Evolutionary conservation across 768 basidiomycete genomes (phyloP), one percentile per base, ranked within the genome.

Genomic region (Goffeauzyma gilvescens): DNA sequence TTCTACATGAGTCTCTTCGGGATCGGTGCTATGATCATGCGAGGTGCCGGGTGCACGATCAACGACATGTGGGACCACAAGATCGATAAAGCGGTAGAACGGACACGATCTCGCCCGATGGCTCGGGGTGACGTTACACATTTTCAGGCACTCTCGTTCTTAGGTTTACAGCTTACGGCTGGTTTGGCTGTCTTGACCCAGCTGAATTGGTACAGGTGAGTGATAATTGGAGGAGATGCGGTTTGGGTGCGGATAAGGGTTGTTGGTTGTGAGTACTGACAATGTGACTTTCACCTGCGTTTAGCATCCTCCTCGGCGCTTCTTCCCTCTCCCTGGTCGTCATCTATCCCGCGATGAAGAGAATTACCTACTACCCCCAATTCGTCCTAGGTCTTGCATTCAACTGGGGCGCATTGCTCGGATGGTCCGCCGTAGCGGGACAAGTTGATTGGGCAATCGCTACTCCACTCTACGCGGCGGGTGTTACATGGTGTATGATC

Each of bases 1-100:
- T 76, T 73, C 14, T 90, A 86, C 57, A 68, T 84, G 35, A 66
- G 74, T 25, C 67, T 96, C 1, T 96, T 96, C 56, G 89, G 84
- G 2, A 59, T 78, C 8, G 93, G 93, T 1, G 87, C 93, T 0
- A 52, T 93, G 32, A 72, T 96, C 38, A 98, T 98, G 93, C 77
- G 93, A 15, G 85, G 90, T 5, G 93, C 93, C 17, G 93, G 93
- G 3, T 98, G 93, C 64, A 95, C 85, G 2, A 90, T 98, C 53
- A 98, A 98, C 61, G 93, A 98, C 59, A 77, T 98, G 76, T 96
- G 93, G 90, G 93, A 98, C 65, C 72, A 71, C 50, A 76, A 83
- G 48, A 73, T 93, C 33, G 93, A 98, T 69, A 77, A 75, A 58
- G 76, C 78, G 28, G 93, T 96, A 37, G 89, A 75, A 38, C 72